phyloP scores from a whole-genome alignment of 352 stramenopile genomes.

The Globisporangium uncinulatum region DNA sequence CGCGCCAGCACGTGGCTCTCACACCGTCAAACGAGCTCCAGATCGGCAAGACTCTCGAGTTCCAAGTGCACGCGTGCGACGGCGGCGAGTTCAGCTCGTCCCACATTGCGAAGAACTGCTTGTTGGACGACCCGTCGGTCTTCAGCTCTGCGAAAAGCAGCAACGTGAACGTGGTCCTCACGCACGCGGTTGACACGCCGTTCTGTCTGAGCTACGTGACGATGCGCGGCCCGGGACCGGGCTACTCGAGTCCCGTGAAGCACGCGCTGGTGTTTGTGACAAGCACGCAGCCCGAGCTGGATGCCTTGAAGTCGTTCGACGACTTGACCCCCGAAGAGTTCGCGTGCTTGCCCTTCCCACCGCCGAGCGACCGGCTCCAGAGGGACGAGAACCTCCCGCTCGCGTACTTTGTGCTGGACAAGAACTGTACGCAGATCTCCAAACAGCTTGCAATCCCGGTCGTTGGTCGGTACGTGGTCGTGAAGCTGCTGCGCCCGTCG shows the following conservation, averaged over 20 bases:
- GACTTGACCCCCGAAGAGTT: constrained; percentile 76
- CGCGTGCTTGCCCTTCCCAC: constrained; percentile 59
- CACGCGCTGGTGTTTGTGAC: constrained; percentile 66
- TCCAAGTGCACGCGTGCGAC: constrained; percentile 65
- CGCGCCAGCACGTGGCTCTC: constrained; percentile 34
- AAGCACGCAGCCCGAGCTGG: constrained; percentile 50
- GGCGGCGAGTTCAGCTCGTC: constrained; percentile 79
- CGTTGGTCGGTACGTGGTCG: constrained; percentile 68
- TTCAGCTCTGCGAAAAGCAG: constrained; percentile 69
- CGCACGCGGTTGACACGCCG: constrained; percentile 72
- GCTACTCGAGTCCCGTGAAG: constrained; percentile 73
- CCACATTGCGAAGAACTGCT: constrained; percentile 54
- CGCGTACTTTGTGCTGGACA: constrained; percentile 75
- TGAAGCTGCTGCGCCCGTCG: constrained; percentile 69
- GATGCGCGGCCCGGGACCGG: constrained; percentile 62
- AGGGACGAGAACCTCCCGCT: constrained; percentile 64
- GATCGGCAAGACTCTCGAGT: constrained; percentile 60
- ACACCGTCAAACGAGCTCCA: constrained; percentile 57
- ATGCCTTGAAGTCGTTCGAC: constrained; percentile 48
- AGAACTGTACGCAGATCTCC: constrained; percentile 65
- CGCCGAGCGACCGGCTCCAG: constrained; percentile 33
- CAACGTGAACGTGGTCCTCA: constrained; percentile 79
- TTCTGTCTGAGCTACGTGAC: constrained; percentile 76
- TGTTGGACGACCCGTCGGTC: constrained; percentile 74
- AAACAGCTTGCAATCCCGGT: constrained; percentile 68